Evolutionary conservation across 2,329 filamentous ascomycete species (phyloP).

Genomic region (Clarireedia paspali): DNA sequence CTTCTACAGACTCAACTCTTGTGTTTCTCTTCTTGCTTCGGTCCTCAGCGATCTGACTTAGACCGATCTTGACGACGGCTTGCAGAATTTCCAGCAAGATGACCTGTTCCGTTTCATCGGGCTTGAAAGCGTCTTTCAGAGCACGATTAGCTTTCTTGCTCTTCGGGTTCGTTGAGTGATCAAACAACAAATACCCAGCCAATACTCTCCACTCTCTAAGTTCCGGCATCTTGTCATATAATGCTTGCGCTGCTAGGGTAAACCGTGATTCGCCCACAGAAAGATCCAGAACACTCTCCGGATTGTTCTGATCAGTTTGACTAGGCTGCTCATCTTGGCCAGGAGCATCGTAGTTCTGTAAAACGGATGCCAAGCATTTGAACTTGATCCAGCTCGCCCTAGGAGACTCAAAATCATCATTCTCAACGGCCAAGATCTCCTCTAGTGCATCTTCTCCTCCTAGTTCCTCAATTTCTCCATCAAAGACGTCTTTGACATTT

Average conservation of each 20-base stretch:
- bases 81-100: constrained; percentile 83
- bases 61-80: constrained; percentile 67
- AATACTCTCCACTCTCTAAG: constrained; percentile 82
- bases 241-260: constrained; percentile 73
- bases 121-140: constrained; percentile 24
- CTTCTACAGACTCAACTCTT: constrained; percentile 55
- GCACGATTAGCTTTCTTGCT: constrained; percentile 57
- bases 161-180: constrained; percentile 64
- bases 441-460: constrained; percentile 71
- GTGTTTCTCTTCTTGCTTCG: constrained; percentile 42
- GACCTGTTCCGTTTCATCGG: constrained; percentile 55
- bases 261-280: constrained; percentile 71
- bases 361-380: constrained; percentile 80
- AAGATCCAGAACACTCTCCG: constrained; percentile 45
- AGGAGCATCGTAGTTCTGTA: constrained; percentile 73
- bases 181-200: constrained; percentile 84
- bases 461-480: constrained; percentile 73
- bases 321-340: constrained; percentile 49
- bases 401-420: constrained; percentile 69
- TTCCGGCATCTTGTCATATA: constrained; percentile 76
- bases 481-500: constrained; percentile 75
- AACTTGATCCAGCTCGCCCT: constrained; percentile 82
- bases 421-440: constrained; percentile 62
- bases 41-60: constrained; percentile 57
- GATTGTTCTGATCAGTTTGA: constrained; percentile 34